A percentile compares a stretch with the other conserved stretches of the same genome.
These are phyloP conservation scores for Paecilomyces variotii DNA, from an alignment of 2,329 filamentous ascomycete species.

Conservation along the genomic window DNA sequence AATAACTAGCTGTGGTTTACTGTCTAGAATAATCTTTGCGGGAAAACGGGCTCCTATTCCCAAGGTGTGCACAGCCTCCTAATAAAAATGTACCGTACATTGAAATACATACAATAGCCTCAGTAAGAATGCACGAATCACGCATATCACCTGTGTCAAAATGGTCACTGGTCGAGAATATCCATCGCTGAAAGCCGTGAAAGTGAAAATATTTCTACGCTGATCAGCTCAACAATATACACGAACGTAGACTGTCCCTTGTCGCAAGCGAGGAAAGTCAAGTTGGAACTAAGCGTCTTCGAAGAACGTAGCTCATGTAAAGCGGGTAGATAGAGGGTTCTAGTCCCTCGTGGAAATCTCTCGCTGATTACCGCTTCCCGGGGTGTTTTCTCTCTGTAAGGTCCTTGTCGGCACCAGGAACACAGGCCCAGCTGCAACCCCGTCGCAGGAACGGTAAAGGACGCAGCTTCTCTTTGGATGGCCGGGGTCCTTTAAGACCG, in stretches of 20 bases:
- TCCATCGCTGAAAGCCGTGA: background rate
- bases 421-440: slow-evolving; percentile 35
- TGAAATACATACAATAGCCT: background rate
- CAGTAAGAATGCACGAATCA: background rate
- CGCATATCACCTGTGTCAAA: background rate
- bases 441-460: slow-evolving; percentile 33
- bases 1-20: background rate
- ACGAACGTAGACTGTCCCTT: background rate
- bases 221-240: background rate
- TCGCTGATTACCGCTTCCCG: background rate
- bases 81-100: background rate
- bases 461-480: slow-evolving; percentile 21
- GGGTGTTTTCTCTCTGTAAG: background rate
- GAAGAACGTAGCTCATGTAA: background rate
- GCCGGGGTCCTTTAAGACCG: slow-evolving; percentile 24
- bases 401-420: slow-evolving; percentile 10
- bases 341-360: background rate
- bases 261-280: background rate
- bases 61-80: no score
- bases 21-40: background rate
- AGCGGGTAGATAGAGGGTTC: background rate
- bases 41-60: no score
- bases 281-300: background rate
- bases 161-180: background rate
- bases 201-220: background rate